These are phyloP conservation scores for Amaranthus palmeri DNA, from an alignment of 148 eudicot genomes.

Conservation along the genomic window DNA sequence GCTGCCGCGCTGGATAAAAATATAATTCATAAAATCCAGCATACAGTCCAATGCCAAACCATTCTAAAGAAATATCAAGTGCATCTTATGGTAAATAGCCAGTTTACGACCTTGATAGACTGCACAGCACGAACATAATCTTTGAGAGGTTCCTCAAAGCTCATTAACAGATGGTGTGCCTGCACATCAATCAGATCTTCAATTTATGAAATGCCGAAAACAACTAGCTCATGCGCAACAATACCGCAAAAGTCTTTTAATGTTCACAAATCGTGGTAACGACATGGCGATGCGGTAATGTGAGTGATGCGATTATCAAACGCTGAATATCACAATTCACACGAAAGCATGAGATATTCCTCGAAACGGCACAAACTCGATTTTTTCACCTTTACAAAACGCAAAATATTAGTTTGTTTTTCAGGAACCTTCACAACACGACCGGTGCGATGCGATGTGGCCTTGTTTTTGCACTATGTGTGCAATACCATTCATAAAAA, in stretches of 20 bases:
- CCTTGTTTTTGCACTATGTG: no score
- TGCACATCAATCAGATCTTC: constrained; percentile 27
- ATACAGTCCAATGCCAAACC: no score
- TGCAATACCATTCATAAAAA: neutral
- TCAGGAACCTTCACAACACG: no score
- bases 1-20: neutral
- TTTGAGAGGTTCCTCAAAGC: constrained; percentile 95
- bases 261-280: no score
- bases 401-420: no score
- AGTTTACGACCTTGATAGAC: constrained; percentile 64
- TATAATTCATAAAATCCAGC: neutral
- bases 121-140: constrained; percentile 97
- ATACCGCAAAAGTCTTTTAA: neutral
- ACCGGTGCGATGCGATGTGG: no score
- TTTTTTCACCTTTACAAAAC: no score
- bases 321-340: no score
- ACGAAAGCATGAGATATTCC: no score
- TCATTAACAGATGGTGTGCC: constrained; percentile 89
- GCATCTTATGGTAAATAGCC: neutral
- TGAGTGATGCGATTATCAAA: no score
- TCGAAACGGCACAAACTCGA: no score
- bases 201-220: neutral
- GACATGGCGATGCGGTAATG: no score
- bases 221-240: neutral
- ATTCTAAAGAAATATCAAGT: neutral